Base-by-base conservation (phyloP, 768 basidiomycete species). In the Amanita fuliginea region DNA sequence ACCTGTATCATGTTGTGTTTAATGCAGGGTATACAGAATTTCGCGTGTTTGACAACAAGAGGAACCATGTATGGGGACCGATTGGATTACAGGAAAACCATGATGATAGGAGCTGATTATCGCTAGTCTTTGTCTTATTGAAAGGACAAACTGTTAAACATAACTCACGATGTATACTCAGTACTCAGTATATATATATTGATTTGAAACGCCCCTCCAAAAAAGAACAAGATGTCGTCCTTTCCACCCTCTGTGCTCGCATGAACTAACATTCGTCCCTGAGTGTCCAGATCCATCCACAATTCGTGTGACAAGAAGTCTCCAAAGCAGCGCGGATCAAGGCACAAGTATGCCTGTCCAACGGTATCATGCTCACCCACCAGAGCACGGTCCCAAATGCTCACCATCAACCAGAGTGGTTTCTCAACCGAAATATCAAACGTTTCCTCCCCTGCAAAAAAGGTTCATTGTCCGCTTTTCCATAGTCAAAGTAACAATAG, bases 181-280 rank as follows among this genome's bases (percentile, higher is more conserved):
- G n/a, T n/a, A n/a, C n/a, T n/a, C n/a, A n/a, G n/a, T n/a, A n/a
- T n/a, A n/a, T n/a, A n/a, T n/a, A n/a, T n/a, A n/a, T n/a, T n/a
- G n/a, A n/a, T n/a, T n/a, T n/a, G n/a, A 75, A 99, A 99, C 3
- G 85, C 95, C 28, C 93, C 76, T 22, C 96, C 96, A 59, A 98
- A 99, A 72, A 87, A 94, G 71, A 96, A 99, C 56, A 88, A 88
- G 6, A 92, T 89, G 62, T 99, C 96, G 57, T 96, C 93, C 66
- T 95, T 93, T 74, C 98, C 96, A 47, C 94, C 93, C 60, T 99
- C 96, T 93, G 98, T 96, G 60, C 91, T 94, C 51, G 98, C 77
- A 16, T 96, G 78, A 28, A 96, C 70, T 33, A 96, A 67, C 44
- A 97, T 75, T 30, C 91, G 78, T 4, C 96, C 93, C 47, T 80